A percentile compares a stretch with the other conserved stretches of the same genome.
These are phyloP conservation scores for Candida glucosophila DNA, from an alignment of 1,139 yeast species.

Conservation along the genomic window DNA sequence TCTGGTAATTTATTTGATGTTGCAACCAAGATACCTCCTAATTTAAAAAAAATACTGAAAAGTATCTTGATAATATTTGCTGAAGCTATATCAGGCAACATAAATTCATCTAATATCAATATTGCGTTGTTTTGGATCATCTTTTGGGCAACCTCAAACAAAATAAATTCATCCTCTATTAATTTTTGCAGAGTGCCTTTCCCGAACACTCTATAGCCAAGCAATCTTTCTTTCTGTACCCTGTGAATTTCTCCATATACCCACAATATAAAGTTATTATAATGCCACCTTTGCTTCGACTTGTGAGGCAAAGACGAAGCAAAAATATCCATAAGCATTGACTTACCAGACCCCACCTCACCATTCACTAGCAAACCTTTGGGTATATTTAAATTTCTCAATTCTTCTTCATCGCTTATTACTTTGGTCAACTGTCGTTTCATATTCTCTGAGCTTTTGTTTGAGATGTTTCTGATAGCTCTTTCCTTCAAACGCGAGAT, in stretches of 20 bases:
- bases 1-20: constrained; percentile 68
- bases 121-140: constrained; percentile 54
- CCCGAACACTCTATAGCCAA: constrained; percentile 22
- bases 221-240: constrained; percentile 36
- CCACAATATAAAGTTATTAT: constrained; percentile 61
- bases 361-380: constrained; percentile 62
- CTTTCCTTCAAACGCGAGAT: too few relatives aligned
- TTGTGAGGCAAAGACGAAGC: constrained; percentile 56
- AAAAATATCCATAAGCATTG: constrained; percentile 66
- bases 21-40: constrained; percentile 69
- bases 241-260: constrained; percentile 55
- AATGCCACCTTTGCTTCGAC: constrained; percentile 66
- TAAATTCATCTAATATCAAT: constrained; percentile 61
- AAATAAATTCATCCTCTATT: constrained; percentile 54
- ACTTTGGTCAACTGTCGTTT: constrained; percentile 34
- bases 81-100: constrained; percentile 65
- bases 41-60: constrained; percentile 59
- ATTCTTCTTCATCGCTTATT: constrained; percentile 59
- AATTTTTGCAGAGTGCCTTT: constrained; percentile 26
- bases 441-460: constrained; percentile 19
- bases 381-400: constrained; percentile 48
- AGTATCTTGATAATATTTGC: constrained; percentile 60
- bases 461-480: constrained; percentile 6
- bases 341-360: constrained; percentile 71
- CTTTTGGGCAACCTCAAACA: constrained; percentile 60